Conservation (phyloP, 2,329 filamentous ascomycete genomes). For the Aaosphaeria arxii region DNA sequence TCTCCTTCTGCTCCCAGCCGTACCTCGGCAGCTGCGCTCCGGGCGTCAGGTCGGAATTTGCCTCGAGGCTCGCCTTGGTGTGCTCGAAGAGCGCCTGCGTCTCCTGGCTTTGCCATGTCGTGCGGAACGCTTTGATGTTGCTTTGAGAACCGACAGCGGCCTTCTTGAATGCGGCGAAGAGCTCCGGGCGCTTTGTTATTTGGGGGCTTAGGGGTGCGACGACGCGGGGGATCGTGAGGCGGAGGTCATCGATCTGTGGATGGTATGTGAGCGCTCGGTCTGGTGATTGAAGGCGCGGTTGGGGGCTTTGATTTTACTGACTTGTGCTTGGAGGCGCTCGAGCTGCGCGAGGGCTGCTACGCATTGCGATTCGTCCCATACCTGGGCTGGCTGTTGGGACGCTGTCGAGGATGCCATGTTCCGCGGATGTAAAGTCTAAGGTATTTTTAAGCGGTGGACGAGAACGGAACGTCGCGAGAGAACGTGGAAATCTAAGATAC, state of each 20-base stretch:
- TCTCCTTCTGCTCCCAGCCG: slow-evolving; percentile 37
- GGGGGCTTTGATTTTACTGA: slow-evolving; percentile 8
- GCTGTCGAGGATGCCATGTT: slow-evolving; percentile 14
- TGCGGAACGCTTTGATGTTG: slow-evolving; percentile 36
- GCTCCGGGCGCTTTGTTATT: slow-evolving; percentile 19
- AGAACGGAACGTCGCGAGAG: too few relatives aligned
- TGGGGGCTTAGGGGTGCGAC: slow-evolving; percentile 37
- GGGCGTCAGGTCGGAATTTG: slow-evolving; percentile 36
- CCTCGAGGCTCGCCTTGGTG: slow-evolving; percentile 32
- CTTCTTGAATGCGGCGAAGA: slow-evolving; percentile 39
- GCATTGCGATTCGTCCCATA: slow-evolving; percentile 40
- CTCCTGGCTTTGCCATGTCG: slow-evolving; percentile 36
- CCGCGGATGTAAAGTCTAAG: too few relatives aligned
- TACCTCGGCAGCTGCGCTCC: slow-evolving; percentile 31
- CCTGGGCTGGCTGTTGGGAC: slow-evolving; percentile 13
- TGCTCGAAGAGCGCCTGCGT: slow-evolving; percentile 34
- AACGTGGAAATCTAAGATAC: too few relatives aligned
- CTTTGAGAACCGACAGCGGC: slow-evolving; percentile 34
- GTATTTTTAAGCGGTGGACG: neutral
- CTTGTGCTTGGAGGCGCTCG: slow-evolving; percentile 44
- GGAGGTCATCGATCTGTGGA: slow-evolving; percentile 40
- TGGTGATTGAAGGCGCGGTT: neutral
- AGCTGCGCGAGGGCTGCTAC: slow-evolving; percentile 44
- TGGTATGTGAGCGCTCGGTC: neutral
- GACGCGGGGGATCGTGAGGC: slow-evolving; percentile 42